phyloP scores from a whole-genome alignment of 305 asterid species.

The Monarda citriodora region DNA sequence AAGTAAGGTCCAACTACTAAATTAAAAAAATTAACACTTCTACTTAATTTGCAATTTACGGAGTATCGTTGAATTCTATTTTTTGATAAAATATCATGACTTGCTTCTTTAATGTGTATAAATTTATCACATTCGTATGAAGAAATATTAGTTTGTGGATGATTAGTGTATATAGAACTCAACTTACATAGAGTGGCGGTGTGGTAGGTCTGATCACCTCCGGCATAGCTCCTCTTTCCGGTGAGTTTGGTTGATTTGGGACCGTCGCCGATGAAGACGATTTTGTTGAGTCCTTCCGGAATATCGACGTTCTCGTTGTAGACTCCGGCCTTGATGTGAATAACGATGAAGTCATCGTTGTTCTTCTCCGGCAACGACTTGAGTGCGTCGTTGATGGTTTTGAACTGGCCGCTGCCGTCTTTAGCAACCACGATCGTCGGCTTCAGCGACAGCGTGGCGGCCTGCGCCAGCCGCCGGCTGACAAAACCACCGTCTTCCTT shows the following conservation, averaged over 20 bases:
- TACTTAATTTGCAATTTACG: no score
- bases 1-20: no score
- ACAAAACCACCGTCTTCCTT: background rate
- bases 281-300: slow-evolving; percentile 31
- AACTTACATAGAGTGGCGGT: slow-evolving; percentile 55
- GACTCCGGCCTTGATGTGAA: slow-evolving; percentile 59
- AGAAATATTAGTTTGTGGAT: no score
- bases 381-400: slow-evolving; percentile 43
- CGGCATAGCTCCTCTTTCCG: slow-evolving; percentile 42
- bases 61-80: no score
- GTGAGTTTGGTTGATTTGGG: slow-evolving; percentile 43
- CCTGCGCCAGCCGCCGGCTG: slow-evolving; percentile 19
- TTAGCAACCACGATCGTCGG: slow-evolving; percentile 56
- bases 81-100: no score
- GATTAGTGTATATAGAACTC: no score
- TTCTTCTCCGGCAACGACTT: slow-evolving; percentile 27
- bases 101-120: no score
- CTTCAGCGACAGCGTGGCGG: slow-evolving; percentile 11
- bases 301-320: slow-evolving; percentile 57
- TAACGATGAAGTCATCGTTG: slow-evolving; percentile 18
- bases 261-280: slow-evolving; percentile 69
- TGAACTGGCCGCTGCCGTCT: slow-evolving; percentile 61
- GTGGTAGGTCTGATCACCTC: slow-evolving; percentile 48
- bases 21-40: no score
- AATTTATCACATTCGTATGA: no score